A percentile compares a stretch with the other conserved stretches of the same genome.
Evolutionary conservation across 129 eudicot species (phyloP).

Genomic region (Ambrosia artemisiifolia): DNA sequence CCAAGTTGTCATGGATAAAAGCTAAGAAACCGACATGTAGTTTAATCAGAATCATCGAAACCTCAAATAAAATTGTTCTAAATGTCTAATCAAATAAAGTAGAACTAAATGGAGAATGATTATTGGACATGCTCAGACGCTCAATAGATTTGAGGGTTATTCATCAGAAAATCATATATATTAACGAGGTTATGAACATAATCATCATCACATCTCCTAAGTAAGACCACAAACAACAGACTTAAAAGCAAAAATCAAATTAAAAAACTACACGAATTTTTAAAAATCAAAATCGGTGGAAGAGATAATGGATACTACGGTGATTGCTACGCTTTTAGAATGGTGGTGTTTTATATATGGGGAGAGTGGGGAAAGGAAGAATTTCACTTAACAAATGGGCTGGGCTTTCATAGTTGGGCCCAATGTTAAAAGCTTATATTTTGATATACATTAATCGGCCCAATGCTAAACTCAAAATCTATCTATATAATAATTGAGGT

Average conservation of each 20-base stretch:
- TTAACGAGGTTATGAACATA: constrained; percentile 30
- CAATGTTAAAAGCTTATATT: neutral
- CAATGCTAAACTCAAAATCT: too few species aligned
- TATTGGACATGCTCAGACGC: constrained; percentile 24
- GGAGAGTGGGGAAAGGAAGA: neutral
- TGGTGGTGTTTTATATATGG: constrained; percentile 1
- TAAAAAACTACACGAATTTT: neutral
- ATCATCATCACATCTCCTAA: constrained; percentile 30
- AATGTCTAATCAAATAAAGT: too few species aligned
- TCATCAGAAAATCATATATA: constrained; percentile 30
- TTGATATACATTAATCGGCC: too few species aligned
- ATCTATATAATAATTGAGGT: too few species aligned
- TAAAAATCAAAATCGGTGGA: neutral
- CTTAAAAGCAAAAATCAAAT: neutral
- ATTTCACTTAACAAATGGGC: neutral
- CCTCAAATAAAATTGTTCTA: too few species aligned
- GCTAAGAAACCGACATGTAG: too few species aligned
- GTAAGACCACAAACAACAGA: neutral
- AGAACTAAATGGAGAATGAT: neutral
- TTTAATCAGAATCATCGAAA: too few species aligned
- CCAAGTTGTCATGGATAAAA: too few species aligned
- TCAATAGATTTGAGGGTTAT: constrained; percentile 20
- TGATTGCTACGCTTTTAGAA: neutral
- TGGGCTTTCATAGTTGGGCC: constrained; percentile 27
- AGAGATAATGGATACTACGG: neutral